A percentile compares a stretch with the other conserved stretches of the same genome.
Evolutionary conservation across 495 filamentous ascomycete species (phyloP).

Genomic region (Letharia columbiana): DNA sequence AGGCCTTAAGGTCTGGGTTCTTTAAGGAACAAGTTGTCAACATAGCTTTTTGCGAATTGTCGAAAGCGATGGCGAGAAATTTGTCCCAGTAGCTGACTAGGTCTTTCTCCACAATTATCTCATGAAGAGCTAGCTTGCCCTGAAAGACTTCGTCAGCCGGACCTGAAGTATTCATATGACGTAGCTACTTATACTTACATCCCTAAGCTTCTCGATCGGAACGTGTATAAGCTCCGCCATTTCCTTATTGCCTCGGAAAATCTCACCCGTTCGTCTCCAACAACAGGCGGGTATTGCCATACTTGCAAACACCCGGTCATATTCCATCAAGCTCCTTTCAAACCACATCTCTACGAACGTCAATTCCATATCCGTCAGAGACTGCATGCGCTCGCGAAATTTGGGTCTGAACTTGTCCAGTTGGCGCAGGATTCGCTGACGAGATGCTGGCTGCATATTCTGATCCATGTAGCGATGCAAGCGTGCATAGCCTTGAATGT

Average conservation of each 20-base stretch:
- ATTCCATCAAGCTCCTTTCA: slow-evolving; percentile 87
- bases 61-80: slow-evolving; percentile 97
- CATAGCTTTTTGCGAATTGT: slow-evolving; percentile 91
- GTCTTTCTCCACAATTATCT: slow-evolving; percentile 89
- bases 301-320: slow-evolving; percentile 95
- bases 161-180: background rate
- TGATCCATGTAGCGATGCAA: slow-evolving; percentile 84
- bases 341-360: slow-evolving; percentile 98
- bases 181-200: slow-evolving; percentile 50
- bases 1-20: slow-evolving; percentile 64
- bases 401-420: slow-evolving; percentile 88
- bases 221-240: slow-evolving; percentile 97
- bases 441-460: slow-evolving; percentile 67
- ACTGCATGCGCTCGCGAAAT: slow-evolving; percentile 90
- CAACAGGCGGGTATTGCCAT: slow-evolving; percentile 98
- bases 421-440: slow-evolving; percentile 81
- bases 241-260: slow-evolving; percentile 95
- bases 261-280: slow-evolving; percentile 94
- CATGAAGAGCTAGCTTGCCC: slow-evolving; percentile 92
- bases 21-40: slow-evolving; percentile 89
- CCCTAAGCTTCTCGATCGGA: slow-evolving; percentile 80
- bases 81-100: slow-evolving; percentile 98
- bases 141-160: slow-evolving; percentile 30
- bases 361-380: slow-evolving; percentile 82
- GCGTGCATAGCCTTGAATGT: slow-evolving; percentile 88